These are phyloP conservation scores for Phoma sp. DNA, from an alignment of 2,329 filamentous ascomycete species.

Conservation along the genomic window DNA sequence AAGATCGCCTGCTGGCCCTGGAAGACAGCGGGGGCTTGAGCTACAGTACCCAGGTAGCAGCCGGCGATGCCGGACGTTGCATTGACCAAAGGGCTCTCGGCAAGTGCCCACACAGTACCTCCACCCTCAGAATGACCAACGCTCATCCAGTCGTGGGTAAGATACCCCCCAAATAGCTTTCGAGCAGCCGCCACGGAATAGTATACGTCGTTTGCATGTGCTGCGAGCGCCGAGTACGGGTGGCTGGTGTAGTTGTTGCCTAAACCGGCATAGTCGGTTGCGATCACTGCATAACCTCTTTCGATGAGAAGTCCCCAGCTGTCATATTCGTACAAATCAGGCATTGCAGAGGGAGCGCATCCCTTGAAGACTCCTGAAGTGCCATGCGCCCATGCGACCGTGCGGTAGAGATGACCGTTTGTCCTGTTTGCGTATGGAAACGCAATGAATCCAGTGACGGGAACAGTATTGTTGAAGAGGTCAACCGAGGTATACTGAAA, in stretches of 20 bases:
- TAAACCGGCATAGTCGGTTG: slow-evolving; percentile 4
- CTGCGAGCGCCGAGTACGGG: not conserved
- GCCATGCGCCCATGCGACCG: slow-evolving; percentile 6
- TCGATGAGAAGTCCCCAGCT: not conserved
- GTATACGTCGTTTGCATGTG: slow-evolving; percentile 7
- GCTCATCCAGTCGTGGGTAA: slow-evolving; percentile 1
- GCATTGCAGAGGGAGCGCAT: slow-evolving; percentile 4
- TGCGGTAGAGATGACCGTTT: not conserved
- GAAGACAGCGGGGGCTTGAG: slow-evolving; percentile 8
- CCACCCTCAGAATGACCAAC: slow-evolving; percentile 8
- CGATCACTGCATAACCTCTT: slow-evolving; percentile 5
- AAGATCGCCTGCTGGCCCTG: not conserved
- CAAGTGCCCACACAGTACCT: slow-evolving; percentile 6
- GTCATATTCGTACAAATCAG: slow-evolving; percentile 1
- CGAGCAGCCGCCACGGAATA: slow-evolving; percentile 8
- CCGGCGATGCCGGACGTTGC: not conserved
- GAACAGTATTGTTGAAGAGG: not conserved
- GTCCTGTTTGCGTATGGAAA: slow-evolving; percentile 3
- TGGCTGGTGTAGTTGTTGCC: slow-evolving; percentile 6
- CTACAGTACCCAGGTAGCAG: not conserved
- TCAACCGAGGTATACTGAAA: slow-evolving; percentile 7
- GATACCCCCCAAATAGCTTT: not conserved
- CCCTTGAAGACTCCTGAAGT: slow-evolving; percentile 6
- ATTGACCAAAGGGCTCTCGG: not conserved
- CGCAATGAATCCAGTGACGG: slow-evolving; percentile 6